A percentile compares a stretch with the other conserved stretches of the same genome.
Conservation (phyloP, 192 early-diverging fungal species). For the Umbelopsis ramanniana region DNA sequence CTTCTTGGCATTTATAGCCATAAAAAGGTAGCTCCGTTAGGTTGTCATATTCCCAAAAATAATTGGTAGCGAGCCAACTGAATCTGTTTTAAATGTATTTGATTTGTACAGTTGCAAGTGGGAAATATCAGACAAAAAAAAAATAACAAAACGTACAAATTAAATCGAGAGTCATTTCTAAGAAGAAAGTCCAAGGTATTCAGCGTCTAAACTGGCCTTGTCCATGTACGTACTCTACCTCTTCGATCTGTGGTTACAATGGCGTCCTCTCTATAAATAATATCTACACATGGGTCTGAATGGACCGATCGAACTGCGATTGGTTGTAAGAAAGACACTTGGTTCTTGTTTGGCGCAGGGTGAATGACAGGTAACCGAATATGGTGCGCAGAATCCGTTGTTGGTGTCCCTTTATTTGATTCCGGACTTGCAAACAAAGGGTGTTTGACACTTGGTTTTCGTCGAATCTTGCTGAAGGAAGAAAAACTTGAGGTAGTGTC, state of each 20-base stretch:
- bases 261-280: conserved; percentile 31
- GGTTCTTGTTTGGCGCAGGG: conserved; percentile 33
- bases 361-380: conserved; percentile 29
- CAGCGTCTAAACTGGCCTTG: conserved; percentile 19
- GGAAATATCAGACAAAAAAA: too few relatives aligned
- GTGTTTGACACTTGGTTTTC: conserved; percentile 9
- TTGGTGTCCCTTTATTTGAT: conserved; percentile 2
- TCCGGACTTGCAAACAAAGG: conserved; percentile 19
- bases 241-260: conserved; percentile 42
- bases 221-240: conserved; percentile 38
- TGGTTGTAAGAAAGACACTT: conserved; percentile 41
- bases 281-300: conserved; percentile 39
- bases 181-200: neutral
- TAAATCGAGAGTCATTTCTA: too few relatives aligned
- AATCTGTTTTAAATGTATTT: too few relatives aligned
- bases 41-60: neutral
- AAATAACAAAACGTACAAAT: too few relatives aligned
- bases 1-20: neutral
- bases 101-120: too few relatives aligned
- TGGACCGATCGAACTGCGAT: conserved; percentile 29
- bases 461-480: neutral
- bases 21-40: neutral
- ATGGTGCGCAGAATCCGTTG: conserved; percentile 21
- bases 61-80: too few relatives aligned
- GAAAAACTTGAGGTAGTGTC: neutral